phyloP scores from a whole-genome alignment of 2,329 filamentous ascomycete genomes.

The Epichloe sylvatica region DNA sequence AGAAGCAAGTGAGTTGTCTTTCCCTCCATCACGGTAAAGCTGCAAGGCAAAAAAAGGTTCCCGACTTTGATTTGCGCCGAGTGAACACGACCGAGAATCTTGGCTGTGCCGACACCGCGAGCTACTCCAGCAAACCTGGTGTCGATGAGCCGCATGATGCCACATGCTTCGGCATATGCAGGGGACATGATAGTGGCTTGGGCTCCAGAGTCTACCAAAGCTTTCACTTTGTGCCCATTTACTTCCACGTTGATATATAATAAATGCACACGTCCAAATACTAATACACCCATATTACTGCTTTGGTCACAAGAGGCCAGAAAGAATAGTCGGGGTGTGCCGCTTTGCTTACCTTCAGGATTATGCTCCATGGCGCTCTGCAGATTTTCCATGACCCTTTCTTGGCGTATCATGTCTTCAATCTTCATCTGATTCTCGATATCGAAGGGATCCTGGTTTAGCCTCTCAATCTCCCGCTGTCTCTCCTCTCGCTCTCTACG shows the following conservation, averaged over 20 bases:
- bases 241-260: slow-evolving; percentile 93
- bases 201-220: slow-evolving; percentile 91
- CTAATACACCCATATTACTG: slow-evolving; percentile 30
- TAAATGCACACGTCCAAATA: slow-evolving; percentile 90
- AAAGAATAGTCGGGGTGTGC: background rate
- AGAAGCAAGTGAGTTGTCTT: slow-evolving; percentile 90
- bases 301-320: slow-evolving; percentile 1
- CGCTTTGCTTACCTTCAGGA: slow-evolving; percentile 60
- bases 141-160: slow-evolving; percentile 93
- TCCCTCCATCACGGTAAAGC: slow-evolving; percentile 98
- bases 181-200: slow-evolving; percentile 99
- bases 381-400: slow-evolving; percentile 86
- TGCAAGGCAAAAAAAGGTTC: slow-evolving; percentile 72
- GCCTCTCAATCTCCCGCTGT: slow-evolving; percentile 64
- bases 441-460: slow-evolving; percentile 93
- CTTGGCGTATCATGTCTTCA: slow-evolving; percentile 92
- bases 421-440: slow-evolving; percentile 82
- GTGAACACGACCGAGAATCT: slow-evolving; percentile 88
- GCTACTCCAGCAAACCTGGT: slow-evolving; percentile 84
- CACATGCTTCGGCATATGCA: slow-evolving; percentile 75
- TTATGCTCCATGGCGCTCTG: slow-evolving; percentile 96
- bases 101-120: slow-evolving; percentile 84
- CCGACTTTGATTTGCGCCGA: slow-evolving; percentile 92
- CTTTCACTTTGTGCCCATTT: slow-evolving; percentile 84
- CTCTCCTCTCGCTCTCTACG: slow-evolving; percentile 61